These are phyloP conservation scores for Trichaptum fuscoviolaceum DNA, from an alignment of 768 basidiomycete genomes.

Conservation along the genomic window DNA sequence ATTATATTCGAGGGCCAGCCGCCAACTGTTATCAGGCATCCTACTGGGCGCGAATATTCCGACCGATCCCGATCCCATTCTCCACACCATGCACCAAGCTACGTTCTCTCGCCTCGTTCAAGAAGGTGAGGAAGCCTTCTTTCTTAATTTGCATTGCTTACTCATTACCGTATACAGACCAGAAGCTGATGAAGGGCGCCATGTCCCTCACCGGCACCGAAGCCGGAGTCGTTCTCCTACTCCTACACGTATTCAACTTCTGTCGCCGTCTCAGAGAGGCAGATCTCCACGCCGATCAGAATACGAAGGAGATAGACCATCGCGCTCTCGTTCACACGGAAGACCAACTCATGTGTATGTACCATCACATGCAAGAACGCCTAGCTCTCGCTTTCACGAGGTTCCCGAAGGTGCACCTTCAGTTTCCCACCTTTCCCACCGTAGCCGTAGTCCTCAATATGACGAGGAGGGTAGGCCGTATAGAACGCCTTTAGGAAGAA, in stretches of 20 bases:
- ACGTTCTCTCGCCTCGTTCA: background rate
- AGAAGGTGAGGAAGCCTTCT: background rate
- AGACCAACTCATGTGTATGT: background rate
- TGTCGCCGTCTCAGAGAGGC: background rate
- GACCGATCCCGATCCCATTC: background rate
- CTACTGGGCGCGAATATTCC: background rate
- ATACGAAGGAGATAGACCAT: background rate
- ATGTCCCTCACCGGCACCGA: background rate
- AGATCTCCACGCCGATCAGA: conserved; percentile 2
- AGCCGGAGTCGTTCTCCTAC: background rate
- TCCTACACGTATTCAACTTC: background rate
- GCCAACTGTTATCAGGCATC: background rate
- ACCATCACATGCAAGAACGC: background rate
- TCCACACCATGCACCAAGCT: background rate
- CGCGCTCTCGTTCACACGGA: conserved; percentile 7
- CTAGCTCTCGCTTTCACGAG: conserved; percentile 1
- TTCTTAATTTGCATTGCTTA: background rate
- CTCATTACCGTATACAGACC: background rate
- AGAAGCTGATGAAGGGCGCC: background rate
- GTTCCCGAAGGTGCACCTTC: background rate
- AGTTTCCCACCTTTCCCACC: background rate
- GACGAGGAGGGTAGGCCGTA: background rate
- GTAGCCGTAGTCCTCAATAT: background rate
- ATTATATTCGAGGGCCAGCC: background rate
- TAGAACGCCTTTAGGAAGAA: background rate